Evolutionary conservation across 2,329 filamentous ascomycete species (phyloP).

Genomic region (Alternaria brassicicola): DNA sequence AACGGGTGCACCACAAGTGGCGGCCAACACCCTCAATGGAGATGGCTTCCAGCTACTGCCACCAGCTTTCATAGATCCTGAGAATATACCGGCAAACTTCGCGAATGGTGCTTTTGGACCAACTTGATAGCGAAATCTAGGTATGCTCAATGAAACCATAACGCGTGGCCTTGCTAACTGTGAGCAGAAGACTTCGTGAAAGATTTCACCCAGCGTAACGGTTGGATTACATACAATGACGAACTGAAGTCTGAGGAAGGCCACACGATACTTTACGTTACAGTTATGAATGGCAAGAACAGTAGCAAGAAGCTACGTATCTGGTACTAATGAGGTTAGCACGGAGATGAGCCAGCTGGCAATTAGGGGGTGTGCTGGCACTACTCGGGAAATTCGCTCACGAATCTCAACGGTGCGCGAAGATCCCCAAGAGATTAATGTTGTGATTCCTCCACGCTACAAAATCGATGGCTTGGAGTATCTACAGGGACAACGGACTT

Average conservation of each 20-base stretch:
- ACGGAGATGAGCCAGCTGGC: constrained; percentile 41
- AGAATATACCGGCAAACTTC: not conserved
- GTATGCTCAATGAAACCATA: not conserved
- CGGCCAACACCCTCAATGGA: not conserved
- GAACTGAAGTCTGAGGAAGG: not conserved
- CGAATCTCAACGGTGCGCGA: constrained; percentile 28
- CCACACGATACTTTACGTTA: not conserved
- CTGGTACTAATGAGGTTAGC: constrained; percentile 38
- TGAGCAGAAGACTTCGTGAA: not conserved
- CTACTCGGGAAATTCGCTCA: constrained; percentile 37
- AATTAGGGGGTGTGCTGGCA: constrained; percentile 37
- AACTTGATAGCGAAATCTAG: not conserved
- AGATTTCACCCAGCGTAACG: not conserved
- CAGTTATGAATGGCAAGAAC: constrained; percentile 10
- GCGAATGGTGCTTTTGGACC: not conserved
- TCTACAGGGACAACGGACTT: constrained; percentile 27
- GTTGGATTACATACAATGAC: not conserved
- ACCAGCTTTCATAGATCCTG: not conserved
- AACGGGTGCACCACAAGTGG: not conserved
- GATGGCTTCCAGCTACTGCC: not conserved
- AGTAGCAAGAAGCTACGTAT: constrained; percentile 25
- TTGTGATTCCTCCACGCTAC: constrained; percentile 34
- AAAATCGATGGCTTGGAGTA: constrained; percentile 39
- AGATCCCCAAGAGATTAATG: constrained; percentile 31
- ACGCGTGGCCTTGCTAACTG: not conserved